A percentile compares a stretch with the other conserved stretches of the same genome.
These are phyloP conservation scores for Termitomyces sp. DNA, from an alignment of 768 basidiomycete species.

Conservation along the genomic window DNA sequence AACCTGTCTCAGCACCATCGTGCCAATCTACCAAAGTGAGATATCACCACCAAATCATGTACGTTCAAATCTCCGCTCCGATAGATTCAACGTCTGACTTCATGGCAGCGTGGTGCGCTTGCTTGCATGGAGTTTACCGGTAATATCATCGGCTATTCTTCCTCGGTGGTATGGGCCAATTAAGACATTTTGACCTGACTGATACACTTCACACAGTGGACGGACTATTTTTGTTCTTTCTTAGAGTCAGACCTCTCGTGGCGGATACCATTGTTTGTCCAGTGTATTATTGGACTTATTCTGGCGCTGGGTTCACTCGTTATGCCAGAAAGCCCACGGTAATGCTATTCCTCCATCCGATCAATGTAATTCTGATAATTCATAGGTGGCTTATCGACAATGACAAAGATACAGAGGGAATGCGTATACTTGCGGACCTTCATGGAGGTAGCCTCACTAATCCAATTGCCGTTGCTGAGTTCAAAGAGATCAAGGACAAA, in stretches of 20 bases:
- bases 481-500: slow-evolving; percentile 82
- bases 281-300: slow-evolving; percentile 81
- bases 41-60: slow-evolving; percentile 92
- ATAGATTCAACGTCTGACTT: not conserved
- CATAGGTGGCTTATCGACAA: slow-evolving; percentile 85
- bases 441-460: slow-evolving; percentile 78
- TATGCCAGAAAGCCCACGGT: slow-evolving; percentile 90
- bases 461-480: slow-evolving; percentile 72
- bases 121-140: slow-evolving; percentile 96
- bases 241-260: slow-evolving; percentile 84
- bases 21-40: slow-evolving; percentile 93
- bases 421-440: slow-evolving; percentile 82
- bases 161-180: slow-evolving; percentile 66
- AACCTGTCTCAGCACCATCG: slow-evolving; percentile 65
- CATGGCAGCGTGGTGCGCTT: slow-evolving; percentile 71
- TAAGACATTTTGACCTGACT: not conserved
- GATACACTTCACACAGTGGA: slow-evolving; percentile 57
- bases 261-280: slow-evolving; percentile 85
- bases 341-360: slow-evolving; percentile 12
- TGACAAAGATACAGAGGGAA: slow-evolving; percentile 76
- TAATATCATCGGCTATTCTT: slow-evolving; percentile 87
- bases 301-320: slow-evolving; percentile 75
- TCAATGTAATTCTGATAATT: not conserved
- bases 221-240: slow-evolving; percentile 90
- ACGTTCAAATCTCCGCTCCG: slow-evolving; percentile 17